phyloP scores from a whole-genome alignment of 2,329 filamentous ascomycete genomes.

The Alternaria brassicicola region DNA sequence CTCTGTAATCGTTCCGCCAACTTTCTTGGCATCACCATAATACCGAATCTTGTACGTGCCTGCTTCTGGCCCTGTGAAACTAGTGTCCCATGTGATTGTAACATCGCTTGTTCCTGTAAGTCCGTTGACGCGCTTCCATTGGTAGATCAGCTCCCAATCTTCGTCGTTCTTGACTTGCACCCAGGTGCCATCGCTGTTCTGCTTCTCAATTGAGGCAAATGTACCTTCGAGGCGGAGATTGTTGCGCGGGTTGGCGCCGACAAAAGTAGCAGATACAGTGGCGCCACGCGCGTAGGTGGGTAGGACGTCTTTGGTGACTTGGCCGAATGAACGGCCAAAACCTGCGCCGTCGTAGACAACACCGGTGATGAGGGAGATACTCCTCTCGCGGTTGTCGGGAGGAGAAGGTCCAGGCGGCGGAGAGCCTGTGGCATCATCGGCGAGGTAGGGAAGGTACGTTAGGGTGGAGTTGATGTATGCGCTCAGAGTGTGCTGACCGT shows the following conservation, averaged over 20 bases:
- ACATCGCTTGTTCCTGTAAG: constrained; percentile 79
- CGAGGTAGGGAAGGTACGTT: constrained; percentile 71
- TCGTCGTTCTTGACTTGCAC: constrained; percentile 69
- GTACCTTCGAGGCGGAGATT: constrained; percentile 80
- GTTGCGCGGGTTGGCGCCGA: constrained; percentile 89
- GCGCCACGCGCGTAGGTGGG: constrained; percentile 65
- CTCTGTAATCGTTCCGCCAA: constrained; percentile 65
- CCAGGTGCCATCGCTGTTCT: constrained; percentile 63
- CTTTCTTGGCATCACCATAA: constrained; percentile 78
- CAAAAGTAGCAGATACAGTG: constrained; percentile 70
- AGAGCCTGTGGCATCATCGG: constrained; percentile 42
- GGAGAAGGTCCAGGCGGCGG: constrained; percentile 65
- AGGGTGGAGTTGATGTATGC: constrained; percentile 88
- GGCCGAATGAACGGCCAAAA: constrained; percentile 72
- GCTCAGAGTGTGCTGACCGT: constrained; percentile 79
- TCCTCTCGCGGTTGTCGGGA: constrained; percentile 77
- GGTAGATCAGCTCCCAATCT: constrained; percentile 84
- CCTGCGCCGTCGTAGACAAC: constrained; percentile 77
- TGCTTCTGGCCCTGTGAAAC: constrained; percentile 50
- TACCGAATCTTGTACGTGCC: constrained; percentile 83
- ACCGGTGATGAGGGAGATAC: constrained; percentile 77
- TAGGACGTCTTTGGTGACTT: constrained; percentile 63
- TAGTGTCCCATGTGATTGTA: constrained; percentile 77
- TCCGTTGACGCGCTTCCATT: constrained; percentile 75
- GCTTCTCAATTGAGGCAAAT: constrained; percentile 75